A percentile compares a stretch with the other conserved stretches of the same genome.
phyloP scores from a whole-genome alignment of 441 rosid genomes.

The Aleurites moluccanus region DNA sequence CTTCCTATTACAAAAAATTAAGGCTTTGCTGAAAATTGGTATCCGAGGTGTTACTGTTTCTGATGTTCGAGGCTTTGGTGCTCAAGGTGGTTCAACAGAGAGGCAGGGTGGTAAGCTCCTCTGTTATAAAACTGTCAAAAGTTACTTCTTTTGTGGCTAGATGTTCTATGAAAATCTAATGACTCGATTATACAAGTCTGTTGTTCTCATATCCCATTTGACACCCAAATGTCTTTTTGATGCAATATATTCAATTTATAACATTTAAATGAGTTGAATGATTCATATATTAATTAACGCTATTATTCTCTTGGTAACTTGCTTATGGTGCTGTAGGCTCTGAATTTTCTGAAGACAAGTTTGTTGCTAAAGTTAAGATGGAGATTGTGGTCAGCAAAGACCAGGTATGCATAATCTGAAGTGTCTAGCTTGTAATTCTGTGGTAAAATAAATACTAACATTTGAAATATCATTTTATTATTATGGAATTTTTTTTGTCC shows the following conservation, averaged over 20 bases:
- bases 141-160: not conserved
- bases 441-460: not conserved
- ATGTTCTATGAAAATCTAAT: constrained; percentile 5
- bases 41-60: constrained; percentile 91
- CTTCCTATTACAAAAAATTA: constrained; percentile 21
- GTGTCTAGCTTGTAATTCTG: constrained; percentile 10
- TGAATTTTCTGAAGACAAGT: constrained; percentile 88
- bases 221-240: not conserved
- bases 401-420: constrained; percentile 48
- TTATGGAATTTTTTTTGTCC: not conserved
- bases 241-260: constrained; percentile 4
- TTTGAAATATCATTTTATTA: not conserved
- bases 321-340: constrained; percentile 49
- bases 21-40: constrained; percentile 79
- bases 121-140: constrained; percentile 10
- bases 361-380: constrained; percentile 84
- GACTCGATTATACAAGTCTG: not conserved
- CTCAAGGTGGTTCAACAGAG: constrained; percentile 90
- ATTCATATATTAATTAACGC: constrained; percentile 1
- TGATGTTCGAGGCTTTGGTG: constrained; percentile 87
- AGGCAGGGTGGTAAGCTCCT: constrained; percentile 74
- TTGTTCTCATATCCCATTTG: not conserved
- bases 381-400: constrained; percentile 83
- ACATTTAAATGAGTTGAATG: not conserved
- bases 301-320: not conserved